Percentiles rank a stretch among this genome's conserved stretches.
Conservation (phyloP, 345 rosid species). For the Corymbia maculata region DNA sequence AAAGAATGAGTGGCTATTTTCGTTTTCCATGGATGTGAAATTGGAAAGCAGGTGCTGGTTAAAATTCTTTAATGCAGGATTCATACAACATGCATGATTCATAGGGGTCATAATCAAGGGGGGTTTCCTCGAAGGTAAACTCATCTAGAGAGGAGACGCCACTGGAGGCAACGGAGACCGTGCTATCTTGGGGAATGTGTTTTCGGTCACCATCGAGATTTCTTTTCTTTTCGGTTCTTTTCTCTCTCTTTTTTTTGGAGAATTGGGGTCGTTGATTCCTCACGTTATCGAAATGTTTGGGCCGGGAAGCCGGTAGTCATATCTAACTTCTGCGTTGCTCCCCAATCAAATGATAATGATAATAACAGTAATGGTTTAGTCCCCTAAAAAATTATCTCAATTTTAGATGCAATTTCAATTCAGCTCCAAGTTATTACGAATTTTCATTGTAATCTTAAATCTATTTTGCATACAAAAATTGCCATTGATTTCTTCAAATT, state of each 20-base stretch:
- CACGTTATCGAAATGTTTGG: background rate
- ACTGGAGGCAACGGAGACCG: background rate
- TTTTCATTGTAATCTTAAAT: background rate
- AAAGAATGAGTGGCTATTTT: background rate
- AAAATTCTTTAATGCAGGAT: background rate
- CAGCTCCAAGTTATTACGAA: no score
- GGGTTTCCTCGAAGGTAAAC: background rate
- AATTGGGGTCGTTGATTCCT: no score
- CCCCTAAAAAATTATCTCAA: no score
- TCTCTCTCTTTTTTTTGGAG: no score
- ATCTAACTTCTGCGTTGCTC: background rate
- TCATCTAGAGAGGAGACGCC: background rate
- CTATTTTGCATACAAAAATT: no score
- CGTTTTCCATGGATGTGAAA: background rate
- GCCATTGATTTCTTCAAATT: background rate
- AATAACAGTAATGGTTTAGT: no score
- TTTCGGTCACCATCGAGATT: background rate
- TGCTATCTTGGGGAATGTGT: background rate
- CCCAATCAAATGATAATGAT: no score
- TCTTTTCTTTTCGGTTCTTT: background rate
- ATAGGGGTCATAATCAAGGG: background rate
- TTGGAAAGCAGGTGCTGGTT: background rate
- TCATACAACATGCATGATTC: background rate
- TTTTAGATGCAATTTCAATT: no score
- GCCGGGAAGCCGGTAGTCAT: background rate